Conservation (phyloP, 1,284 basidiomycete genomes). For the Pterulicium gracile region DNA sequence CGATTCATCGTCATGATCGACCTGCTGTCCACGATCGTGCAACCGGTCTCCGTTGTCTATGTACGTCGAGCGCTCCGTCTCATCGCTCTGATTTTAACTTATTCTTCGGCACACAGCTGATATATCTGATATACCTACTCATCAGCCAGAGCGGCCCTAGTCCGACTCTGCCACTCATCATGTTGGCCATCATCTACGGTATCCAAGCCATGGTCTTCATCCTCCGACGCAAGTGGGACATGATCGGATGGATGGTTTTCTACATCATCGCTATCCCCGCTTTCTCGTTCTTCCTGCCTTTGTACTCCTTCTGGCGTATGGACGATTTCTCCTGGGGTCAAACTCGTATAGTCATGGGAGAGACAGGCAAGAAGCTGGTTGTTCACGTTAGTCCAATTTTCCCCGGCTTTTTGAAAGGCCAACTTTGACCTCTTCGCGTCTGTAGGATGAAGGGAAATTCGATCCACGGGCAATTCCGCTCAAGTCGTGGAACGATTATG, state of each 20-base stretch:
- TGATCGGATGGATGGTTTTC: slow-evolving; percentile 96
- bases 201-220: slow-evolving; percentile 82
- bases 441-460: slow-evolving; percentile 92
- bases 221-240: slow-evolving; percentile 86
- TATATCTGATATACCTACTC: slow-evolving; percentile 77
- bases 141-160: slow-evolving; percentile 53
- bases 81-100: slow-evolving; percentile 8
- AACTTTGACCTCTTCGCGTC: slow-evolving; percentile 12
- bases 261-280: slow-evolving; percentile 88
- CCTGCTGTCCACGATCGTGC: slow-evolving; percentile 76
- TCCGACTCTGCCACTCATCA: slow-evolving; percentile 74
- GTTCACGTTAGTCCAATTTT: slow-evolving; percentile 71
- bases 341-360: slow-evolving; percentile 89
- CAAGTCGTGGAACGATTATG: slow-evolving; percentile 95
- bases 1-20: slow-evolving; percentile 97
- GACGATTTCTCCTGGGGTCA: slow-evolving; percentile 99
- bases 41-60: slow-evolving; percentile 91
- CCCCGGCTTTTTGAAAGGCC: neutral
- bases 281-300: slow-evolving; percentile 87
- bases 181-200: slow-evolving; percentile 92
- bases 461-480: slow-evolving; percentile 87
- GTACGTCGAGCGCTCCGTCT: slow-evolving; percentile 37
- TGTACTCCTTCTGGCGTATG: slow-evolving; percentile 99
- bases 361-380: slow-evolving; percentile 90
- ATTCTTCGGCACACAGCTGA: slow-evolving; percentile 44